phyloP scores from a whole-genome alignment of 176 grass and related monocot genomes.

The Oryza meyeriana region DNA sequence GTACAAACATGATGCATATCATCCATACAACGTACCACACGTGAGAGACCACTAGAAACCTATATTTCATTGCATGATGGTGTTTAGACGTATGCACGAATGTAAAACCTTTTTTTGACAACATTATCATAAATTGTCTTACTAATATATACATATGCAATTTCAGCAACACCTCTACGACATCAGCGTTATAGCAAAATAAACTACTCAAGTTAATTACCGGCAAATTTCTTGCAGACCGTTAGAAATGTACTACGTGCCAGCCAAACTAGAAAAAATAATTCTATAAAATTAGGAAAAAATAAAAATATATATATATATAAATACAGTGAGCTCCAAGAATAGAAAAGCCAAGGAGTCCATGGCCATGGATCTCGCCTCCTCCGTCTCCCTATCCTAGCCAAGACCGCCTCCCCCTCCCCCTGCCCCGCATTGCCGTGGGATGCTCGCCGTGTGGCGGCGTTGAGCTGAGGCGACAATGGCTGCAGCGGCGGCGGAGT shows the following conservation, averaged over 20 bases:
- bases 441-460: slow-evolving; percentile 32
- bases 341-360: slow-evolving; percentile 30
- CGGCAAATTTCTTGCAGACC: not conserved
- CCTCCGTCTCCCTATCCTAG: not conserved
- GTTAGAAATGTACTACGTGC: not conserved
- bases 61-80: too few relatives aligned
- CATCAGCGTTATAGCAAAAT: not conserved
- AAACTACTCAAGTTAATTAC: not conserved
- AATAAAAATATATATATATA: not conserved
- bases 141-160: too few relatives aligned
- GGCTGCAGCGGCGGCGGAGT: slow-evolving; percentile 24
- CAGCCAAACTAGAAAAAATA: slow-evolving; percentile 5
- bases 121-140: not conserved
- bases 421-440: slow-evolving; percentile 17
- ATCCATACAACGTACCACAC: too few relatives aligned
- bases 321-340: slow-evolving; percentile 2
- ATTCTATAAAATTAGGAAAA: not conserved
- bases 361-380: slow-evolving; percentile 42
- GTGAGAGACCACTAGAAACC: too few relatives aligned
- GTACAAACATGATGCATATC: too few relatives aligned
- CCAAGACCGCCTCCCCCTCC: not conserved
- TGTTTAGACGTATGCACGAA: too few relatives aligned
- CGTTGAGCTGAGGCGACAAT: slow-evolving; percentile 2
- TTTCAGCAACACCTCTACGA: too few relatives aligned
- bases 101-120: not conserved